phyloP scores from a whole-genome alignment of 2,329 filamentous ascomycete species.

The Neofusicoccum kwambonambiense region DNA sequence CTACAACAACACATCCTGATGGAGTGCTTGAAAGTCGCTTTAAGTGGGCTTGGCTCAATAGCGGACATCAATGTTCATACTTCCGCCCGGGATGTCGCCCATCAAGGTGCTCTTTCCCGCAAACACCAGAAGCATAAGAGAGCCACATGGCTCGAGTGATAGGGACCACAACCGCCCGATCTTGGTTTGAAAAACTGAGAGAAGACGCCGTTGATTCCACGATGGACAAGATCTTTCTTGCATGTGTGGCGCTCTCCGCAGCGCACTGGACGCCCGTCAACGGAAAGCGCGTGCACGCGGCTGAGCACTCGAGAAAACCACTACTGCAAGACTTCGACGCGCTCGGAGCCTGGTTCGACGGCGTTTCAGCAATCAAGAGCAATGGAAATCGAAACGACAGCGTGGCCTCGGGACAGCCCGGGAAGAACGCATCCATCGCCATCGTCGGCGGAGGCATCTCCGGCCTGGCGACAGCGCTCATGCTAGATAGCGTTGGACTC shows the following conservation, averaged over 20 bases:
- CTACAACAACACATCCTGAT: too few relatives aligned
- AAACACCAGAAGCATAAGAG: neutral
- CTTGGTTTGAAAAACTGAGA: too few relatives aligned
- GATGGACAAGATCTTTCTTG: too few relatives aligned
- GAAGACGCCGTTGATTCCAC: too few relatives aligned
- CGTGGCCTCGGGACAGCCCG: neutral
- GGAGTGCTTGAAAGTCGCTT: too few relatives aligned
- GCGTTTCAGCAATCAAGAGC: neutral
- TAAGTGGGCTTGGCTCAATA: too few relatives aligned
- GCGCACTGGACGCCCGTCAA: neutral
- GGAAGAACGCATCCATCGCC: conserved; percentile 5
- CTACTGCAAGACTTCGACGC: conserved; percentile 18
- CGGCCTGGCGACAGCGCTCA: conserved; percentile 17
- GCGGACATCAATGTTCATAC: too few relatives aligned
- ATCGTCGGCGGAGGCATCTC: conserved; percentile 18
- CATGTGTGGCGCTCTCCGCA: too few relatives aligned
- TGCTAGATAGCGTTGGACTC: conserved; percentile 9
- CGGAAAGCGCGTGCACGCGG: neutral
- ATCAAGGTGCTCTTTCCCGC: too few relatives aligned
- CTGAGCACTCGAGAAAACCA: neutral
- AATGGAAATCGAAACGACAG: neutral
- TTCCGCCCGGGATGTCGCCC: too few relatives aligned
- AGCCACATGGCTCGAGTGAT: too few relatives aligned
- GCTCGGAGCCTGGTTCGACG: conserved; percentile 17
- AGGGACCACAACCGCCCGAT: too few relatives aligned